Evolutionary conservation across 305 asterid species (phyloP).

Genomic region (Coffea humblotiana): DNA sequence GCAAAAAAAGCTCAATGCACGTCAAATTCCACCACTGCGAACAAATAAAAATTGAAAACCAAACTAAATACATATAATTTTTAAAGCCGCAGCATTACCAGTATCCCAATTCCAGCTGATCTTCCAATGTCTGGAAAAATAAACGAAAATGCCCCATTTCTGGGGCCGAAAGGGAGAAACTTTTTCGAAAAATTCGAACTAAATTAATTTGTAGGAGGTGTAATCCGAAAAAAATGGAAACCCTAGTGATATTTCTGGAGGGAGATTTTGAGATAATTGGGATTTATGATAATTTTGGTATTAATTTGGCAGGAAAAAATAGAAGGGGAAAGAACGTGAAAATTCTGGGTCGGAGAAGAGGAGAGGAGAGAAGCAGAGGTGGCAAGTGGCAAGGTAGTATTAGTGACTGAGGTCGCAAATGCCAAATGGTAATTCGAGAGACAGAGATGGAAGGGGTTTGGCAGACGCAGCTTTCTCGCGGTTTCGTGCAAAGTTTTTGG

Average conservation of each 20-base stretch:
- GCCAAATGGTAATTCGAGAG: too few species aligned
- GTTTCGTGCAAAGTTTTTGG: too few species aligned
- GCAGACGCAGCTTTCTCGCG: too few species aligned
- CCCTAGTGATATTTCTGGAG: constrained; percentile 19
- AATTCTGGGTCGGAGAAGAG: background rate
- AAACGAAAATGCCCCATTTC: background rate
- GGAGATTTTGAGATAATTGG: background rate
- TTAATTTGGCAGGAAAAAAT: background rate
- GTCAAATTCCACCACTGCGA: background rate
- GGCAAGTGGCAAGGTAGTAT: background rate
- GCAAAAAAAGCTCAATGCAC: background rate
- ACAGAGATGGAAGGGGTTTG: too few species aligned
- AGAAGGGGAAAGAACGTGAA: background rate
- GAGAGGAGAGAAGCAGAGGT: background rate
- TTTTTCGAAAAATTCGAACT: background rate
- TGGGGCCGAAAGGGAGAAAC: constrained; percentile 2
- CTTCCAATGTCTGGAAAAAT: background rate
- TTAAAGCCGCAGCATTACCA: constrained; percentile 9
- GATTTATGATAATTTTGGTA: background rate
- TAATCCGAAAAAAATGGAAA: constrained; percentile 14
- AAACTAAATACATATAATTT: background rate
- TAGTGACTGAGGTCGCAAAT: too few species aligned
- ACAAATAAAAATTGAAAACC: background rate
- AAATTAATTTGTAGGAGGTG: background rate
- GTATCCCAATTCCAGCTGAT: constrained; percentile 7